These are phyloP conservation scores for Urostyla sp. DNA, from an alignment of 73 alveolate genomes.

Conservation along the genomic window DNA sequence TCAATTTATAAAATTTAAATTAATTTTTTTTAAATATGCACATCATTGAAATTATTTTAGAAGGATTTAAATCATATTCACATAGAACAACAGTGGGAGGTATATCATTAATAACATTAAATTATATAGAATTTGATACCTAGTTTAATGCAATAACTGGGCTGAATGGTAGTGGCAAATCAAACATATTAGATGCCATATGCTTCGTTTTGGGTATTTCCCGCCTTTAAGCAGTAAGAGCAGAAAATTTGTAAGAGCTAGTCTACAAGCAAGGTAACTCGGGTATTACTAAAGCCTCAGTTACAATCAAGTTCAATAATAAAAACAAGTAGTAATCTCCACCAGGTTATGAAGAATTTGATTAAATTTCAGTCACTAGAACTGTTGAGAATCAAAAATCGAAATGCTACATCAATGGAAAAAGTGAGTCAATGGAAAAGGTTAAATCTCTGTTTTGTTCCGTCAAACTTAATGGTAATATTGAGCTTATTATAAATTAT, in stretches of 20 bases:
- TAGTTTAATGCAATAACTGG: slow-evolving; percentile 99
- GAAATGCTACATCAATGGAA: slow-evolving; percentile 92
- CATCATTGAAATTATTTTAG: slow-evolving; percentile 81
- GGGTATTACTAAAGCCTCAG: slow-evolving; percentile 98
- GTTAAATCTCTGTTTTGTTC: slow-evolving; percentile 87
- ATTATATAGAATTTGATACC: slow-evolving; percentile 89
- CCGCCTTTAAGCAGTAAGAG: slow-evolving; percentile 90
- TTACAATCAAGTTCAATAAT: slow-evolving; percentile 96
- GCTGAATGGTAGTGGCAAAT: slow-evolving; percentile 98
- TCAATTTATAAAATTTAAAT: neutral
- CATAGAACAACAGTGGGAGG: slow-evolving; percentile 59
- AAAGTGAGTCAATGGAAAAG: slow-evolving; percentile 82
- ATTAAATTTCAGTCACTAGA: slow-evolving; percentile 80
- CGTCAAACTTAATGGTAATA: slow-evolving; percentile 94
- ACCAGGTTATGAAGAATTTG: slow-evolving; percentile 69
- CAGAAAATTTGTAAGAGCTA: slow-evolving; percentile 95
- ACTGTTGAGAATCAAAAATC: slow-evolving; percentile 65
- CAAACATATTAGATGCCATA: slow-evolving; percentile 97
- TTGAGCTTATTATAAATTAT: too few species aligned
- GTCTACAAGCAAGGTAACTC: slow-evolving; percentile 98
- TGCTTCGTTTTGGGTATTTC: slow-evolving; percentile 95
- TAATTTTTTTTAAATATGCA: slow-evolving; percentile 71
- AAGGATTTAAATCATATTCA: slow-evolving; percentile 89
- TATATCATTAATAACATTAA: neutral
- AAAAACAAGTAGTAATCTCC: slow-evolving; percentile 81